phyloP scores from a whole-genome alignment of 1,139 yeast genomes.

The Candida sp. region DNA sequence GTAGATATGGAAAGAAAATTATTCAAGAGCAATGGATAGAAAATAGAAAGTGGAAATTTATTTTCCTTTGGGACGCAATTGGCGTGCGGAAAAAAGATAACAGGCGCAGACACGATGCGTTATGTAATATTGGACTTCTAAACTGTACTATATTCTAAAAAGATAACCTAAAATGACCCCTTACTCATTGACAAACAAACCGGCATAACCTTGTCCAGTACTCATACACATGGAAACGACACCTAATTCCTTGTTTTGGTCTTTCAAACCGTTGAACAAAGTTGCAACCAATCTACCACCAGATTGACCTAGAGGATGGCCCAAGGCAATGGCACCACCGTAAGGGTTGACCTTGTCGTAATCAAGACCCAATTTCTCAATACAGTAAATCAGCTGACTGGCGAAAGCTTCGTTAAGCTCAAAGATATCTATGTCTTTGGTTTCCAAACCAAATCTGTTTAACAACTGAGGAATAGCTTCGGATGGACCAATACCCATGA shows the following conservation, averaged over 20 bases:
- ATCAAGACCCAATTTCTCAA: slow-evolving; percentile 33
- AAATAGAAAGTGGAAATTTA: background rate
- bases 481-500: slow-evolving; percentile 49
- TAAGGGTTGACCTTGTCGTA: slow-evolving; percentile 37
- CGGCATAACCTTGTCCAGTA: slow-evolving; percentile 49
- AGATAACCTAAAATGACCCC: background rate
- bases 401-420: slow-evolving; percentile 50
- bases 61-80: background rate
- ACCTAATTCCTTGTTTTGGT: slow-evolving; percentile 33
- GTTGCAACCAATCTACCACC: slow-evolving; percentile 41
- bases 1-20: too few species aligned
- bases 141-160: too few species aligned
- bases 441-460: slow-evolving; percentile 23
- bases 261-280: slow-evolving; percentile 34
- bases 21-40: background rate
- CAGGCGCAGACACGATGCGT: too few species aligned
- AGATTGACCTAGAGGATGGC: slow-evolving; percentile 48
- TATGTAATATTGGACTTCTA: too few species aligned
- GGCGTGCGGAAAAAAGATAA: too few species aligned
- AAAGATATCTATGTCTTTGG: slow-evolving; percentile 36
- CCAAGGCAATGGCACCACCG: slow-evolving; percentile 50
- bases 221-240: slow-evolving; percentile 47
- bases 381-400: slow-evolving; percentile 38
- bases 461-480: slow-evolving; percentile 39
- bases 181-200: slow-evolving; percentile 33